Conservation (phyloP, 805 yeast genomes). For the Lachancea fermentati region DNA sequence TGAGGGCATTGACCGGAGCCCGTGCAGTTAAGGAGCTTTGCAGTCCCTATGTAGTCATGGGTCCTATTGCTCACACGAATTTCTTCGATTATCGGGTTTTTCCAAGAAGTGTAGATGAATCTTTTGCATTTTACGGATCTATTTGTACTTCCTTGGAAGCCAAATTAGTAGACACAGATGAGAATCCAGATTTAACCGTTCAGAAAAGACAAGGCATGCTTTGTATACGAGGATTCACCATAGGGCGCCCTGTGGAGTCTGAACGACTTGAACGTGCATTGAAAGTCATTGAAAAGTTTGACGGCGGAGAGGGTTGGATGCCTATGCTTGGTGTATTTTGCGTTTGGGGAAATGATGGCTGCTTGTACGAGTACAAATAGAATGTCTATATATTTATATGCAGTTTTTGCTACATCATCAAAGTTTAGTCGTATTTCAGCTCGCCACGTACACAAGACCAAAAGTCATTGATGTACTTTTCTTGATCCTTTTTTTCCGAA, state of each 20-base stretch:
- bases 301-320: constrained; percentile 47
- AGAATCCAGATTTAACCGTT: constrained; percentile 28
- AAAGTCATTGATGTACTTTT: constrained; percentile 43
- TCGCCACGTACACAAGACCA: constrained; percentile 48
- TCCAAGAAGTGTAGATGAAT: constrained; percentile 23
- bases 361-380: constrained; percentile 46
- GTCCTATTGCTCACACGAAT: constrained; percentile 56
- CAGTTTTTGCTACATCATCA: background rate
- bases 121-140: constrained; percentile 46
- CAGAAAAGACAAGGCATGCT: constrained; percentile 45
- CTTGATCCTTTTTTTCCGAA: constrained; percentile 33
- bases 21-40: constrained; percentile 48
- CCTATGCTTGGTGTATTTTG: constrained; percentile 50
- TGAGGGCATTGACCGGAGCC: constrained; percentile 43
- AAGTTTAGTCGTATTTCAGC: constrained; percentile 34
- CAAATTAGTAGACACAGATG: constrained; percentile 40
- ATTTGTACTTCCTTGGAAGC: constrained; percentile 55
- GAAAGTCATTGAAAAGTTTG: constrained; percentile 27
- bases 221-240: constrained; percentile 57
- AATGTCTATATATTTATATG: background rate
- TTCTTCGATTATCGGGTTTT: constrained; percentile 55
- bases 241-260: constrained; percentile 46
- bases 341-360: constrained; percentile 66
- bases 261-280: constrained; percentile 29
- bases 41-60: constrained; percentile 38